A percentile compares a stretch with the other conserved stretches of the same genome.
Evolutionary conservation across 2,329 filamentous ascomycete species (phyloP).

Genomic region (Septoria petroselini): DNA sequence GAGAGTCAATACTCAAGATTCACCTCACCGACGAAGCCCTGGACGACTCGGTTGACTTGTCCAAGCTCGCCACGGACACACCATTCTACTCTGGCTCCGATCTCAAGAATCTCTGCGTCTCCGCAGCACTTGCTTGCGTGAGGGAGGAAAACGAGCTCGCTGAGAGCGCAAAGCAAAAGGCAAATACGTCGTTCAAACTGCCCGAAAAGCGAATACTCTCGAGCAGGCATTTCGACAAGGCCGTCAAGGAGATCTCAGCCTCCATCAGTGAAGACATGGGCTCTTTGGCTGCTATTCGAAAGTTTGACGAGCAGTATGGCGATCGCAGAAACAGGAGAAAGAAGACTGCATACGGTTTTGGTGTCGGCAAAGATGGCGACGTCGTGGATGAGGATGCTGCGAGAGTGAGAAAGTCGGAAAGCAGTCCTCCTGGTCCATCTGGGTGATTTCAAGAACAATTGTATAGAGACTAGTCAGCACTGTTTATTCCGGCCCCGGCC

Average conservation of each 20-base stretch:
- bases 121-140: conserved; percentile 74
- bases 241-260: conserved; percentile 82
- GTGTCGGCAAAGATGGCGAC: conserved; percentile 24
- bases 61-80: conserved; percentile 62
- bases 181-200: conserved; percentile 52
- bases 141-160: conserved; percentile 63
- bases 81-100: conserved; percentile 79
- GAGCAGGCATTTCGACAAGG: conserved; percentile 74
- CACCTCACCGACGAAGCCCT: conserved; percentile 67
- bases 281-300: conserved; percentile 77
- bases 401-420: conserved; percentile 30
- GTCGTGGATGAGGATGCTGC: conserved; percentile 35
- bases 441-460: no score
- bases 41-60: conserved; percentile 59
- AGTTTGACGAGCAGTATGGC: conserved; percentile 94
- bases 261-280: conserved; percentile 94
- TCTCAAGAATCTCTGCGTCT: conserved; percentile 77
- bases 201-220: conserved; percentile 66
- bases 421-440: no score
- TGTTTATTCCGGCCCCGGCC: no score
- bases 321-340: conserved; percentile 64
- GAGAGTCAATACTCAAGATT: conserved; percentile 66
- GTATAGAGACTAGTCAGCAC: no score
- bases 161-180: conserved; percentile 26
- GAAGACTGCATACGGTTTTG: conserved; percentile 39